These are phyloP conservation scores for Nadsonia commutata DNA, from an alignment of 1,139 yeast species.

Conservation along the genomic window DNA sequence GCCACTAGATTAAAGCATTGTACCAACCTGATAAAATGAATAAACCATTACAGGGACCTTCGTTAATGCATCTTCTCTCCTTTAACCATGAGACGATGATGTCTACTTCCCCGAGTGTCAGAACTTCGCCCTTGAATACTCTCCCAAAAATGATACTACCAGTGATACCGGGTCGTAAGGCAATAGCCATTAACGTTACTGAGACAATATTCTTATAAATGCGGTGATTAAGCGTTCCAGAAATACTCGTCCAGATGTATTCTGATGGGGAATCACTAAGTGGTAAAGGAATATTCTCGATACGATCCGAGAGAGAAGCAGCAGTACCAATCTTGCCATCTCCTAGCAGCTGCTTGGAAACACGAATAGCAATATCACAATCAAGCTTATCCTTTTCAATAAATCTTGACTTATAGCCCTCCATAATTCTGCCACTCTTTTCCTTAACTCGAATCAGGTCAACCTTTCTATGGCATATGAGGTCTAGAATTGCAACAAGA, in stretches of 20 bases:
- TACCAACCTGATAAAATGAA: constrained; percentile 44
- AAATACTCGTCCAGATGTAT: constrained; percentile 56
- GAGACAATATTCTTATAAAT: constrained; percentile 48
- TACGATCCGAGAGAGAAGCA: constrained; percentile 1
- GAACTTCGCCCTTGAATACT: constrained; percentile 23
- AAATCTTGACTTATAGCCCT: constrained; percentile 48
- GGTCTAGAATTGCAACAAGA: constrained; percentile 38
- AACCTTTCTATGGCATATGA: constrained; percentile 27
- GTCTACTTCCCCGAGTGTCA: constrained; percentile 36
- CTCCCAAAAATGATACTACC: constrained; percentile 22
- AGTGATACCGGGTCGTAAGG: constrained; percentile 44
- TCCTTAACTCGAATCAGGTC: constrained; percentile 40
- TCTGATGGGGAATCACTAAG: constrained; percentile 52
- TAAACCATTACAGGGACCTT: constrained; percentile 33
- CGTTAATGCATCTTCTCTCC: constrained; percentile 27
- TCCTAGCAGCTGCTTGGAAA: constrained; percentile 5
- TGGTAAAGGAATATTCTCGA: constrained; percentile 19
- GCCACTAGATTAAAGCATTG: constrained; percentile 8
- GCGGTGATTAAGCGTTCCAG: constrained; percentile 40
- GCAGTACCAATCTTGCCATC: constrained; percentile 1
- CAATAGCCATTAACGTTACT: constrained; percentile 38
- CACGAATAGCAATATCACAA: constrained; percentile 35
- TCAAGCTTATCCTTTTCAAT: constrained; percentile 47
- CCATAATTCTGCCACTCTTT: constrained; percentile 28
- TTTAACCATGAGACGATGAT: constrained; percentile 45